Evolutionary conservation across 2,329 filamentous ascomycete species (phyloP).

Genomic region (Fonsecaea multimorphosa): DNA sequence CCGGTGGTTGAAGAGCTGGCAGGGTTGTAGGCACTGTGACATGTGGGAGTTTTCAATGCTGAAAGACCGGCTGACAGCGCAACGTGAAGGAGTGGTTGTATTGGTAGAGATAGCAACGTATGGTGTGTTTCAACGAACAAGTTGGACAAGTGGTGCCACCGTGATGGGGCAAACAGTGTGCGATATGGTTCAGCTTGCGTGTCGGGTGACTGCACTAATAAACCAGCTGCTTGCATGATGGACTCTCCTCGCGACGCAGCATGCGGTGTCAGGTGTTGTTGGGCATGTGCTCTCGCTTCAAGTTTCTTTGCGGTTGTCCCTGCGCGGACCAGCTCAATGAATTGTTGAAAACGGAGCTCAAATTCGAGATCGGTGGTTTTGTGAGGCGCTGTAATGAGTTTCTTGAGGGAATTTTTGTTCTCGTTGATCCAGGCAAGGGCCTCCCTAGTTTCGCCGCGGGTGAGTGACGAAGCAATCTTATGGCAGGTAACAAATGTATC

Average conservation of each 20-base stretch:
- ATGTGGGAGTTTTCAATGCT: constrained; percentile 92
- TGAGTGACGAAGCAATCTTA: constrained; percentile 74
- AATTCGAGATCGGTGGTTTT: constrained; percentile 74
- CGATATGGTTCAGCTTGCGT: constrained; percentile 66
- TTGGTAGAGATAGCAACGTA: constrained; percentile 79
- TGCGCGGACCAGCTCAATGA: constrained; percentile 85
- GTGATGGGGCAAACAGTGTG: constrained; percentile 72
- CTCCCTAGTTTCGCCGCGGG: constrained; percentile 73
- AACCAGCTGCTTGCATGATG: constrained; percentile 74
- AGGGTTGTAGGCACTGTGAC: constrained; percentile 69
- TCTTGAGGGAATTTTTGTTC: constrained; percentile 89
- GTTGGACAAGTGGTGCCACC: constrained; percentile 78
- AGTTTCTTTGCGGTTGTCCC: constrained; percentile 66
- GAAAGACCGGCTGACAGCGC: constrained; percentile 90
- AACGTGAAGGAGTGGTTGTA: constrained; percentile 83
- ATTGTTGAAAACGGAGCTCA: constrained; percentile 90
- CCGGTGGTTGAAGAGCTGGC: constrained; percentile 61
- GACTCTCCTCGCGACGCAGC: constrained; percentile 70
- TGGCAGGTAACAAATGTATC: constrained; percentile 85
- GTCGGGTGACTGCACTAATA: constrained; percentile 75
- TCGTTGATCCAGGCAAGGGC: constrained; percentile 90
- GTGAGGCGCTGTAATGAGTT: constrained; percentile 60
- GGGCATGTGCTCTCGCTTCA: constrained; percentile 82
- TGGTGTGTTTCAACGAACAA: constrained; percentile 88
- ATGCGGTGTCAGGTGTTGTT: constrained; percentile 77